Evolutionary conservation across 2,329 filamentous ascomycete genomes (phyloP), one percentile per base, ranked within the genome.

Genomic region (Aspergillus aculeatinus): DNA sequence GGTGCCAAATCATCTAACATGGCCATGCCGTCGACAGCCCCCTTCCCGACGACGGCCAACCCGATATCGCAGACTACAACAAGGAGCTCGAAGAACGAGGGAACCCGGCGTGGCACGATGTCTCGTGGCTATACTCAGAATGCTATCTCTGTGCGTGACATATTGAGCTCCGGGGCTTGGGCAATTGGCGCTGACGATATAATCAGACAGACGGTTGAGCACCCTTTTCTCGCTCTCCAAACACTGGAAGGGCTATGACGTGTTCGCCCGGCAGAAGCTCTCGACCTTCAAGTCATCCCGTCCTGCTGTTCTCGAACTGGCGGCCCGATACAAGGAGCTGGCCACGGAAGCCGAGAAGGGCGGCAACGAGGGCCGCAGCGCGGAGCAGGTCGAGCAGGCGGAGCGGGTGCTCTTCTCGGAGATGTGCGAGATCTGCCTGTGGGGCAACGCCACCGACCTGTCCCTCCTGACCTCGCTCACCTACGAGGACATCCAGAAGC

Each of bases 361-460:
- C 52, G 78, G 81, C 52, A 78, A 82, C 48, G 65, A 67, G 14
- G 61, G 68, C 31, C 68, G 70, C 58, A 69, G 69, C 0, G 48
- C 72, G 2, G 74, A 81, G 57, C 79, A 87, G 65, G 72, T 87
- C 53, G 83, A 86, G 31, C 85, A 89, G 58, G 87, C 90, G 0
- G 90, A 96, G 72, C 86, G 87, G 72, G 77, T 93, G 0, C 80
- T 97, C 27, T 98, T 98, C 78, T 83, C 83, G 25, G 94, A 98
- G 74, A 96, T 98, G 89, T 93, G 89, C 76, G 92, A 97, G 81
- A 95, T 97, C 68, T 97, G 93, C 73, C 85, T 98, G 2, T 98
- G 94, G 94, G 94, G 94, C 11, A 98, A 98, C 74, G 95, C 94
- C 1, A 98, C 94, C 0, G 95, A 98, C 74, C 82, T 98, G 14